Evolutionary conservation across 1,139 yeast species (phyloP), one percentile per base, ranked within the genome.

Genomic region (Geotrichum carabidarum): DNA sequence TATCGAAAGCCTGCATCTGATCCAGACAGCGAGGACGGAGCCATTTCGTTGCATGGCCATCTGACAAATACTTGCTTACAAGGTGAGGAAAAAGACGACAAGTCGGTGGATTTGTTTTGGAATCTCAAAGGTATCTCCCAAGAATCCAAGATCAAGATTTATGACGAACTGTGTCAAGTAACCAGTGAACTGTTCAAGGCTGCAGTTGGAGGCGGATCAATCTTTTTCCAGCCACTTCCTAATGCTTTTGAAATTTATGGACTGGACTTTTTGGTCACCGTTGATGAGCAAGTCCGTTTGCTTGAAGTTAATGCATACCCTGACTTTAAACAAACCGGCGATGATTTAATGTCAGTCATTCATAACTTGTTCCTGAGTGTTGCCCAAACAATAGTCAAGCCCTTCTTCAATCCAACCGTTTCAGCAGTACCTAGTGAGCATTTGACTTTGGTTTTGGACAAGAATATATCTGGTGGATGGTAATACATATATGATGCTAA

Each of bases 311-410:
- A 93, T 66, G 85, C 98, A 8, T 93, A 86, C 67, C 99, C 99
- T 0, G 99, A 93, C 67, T 93, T 93, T 71, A 90, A 90, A 66
- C 99, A 93, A 70, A 93, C 98, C 0, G 99, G 99, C 11, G 79
- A 74, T 17, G 84, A 79, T 6, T 75, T 93, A 63, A 86, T 85
- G 65, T 74, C 65, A 1, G 87, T 93, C 34, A 56, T 56, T 44
- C 60, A 62, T 32, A 68, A 67, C 2, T 58, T 73, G 35, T 65
- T 74, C 43, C 57, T 58, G 11, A 63, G 64, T 8, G 65, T 69
- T 0, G 62, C 63, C 8, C 59, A 57, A 11, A 57, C 57, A 2
- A 64, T 65, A 0, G 62, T 69, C 12, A 53, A 51, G n/a, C 69
- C 71, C 8, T 66, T 61, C 50, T 61, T 61, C 44, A 59, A 58